Percentiles rank a stretch among this genome's conserved stretches.
These are phyloP conservation scores for Cystobasidium tubakii DNA, from an alignment of 768 basidiomycete genomes.

Conservation along the genomic window DNA sequence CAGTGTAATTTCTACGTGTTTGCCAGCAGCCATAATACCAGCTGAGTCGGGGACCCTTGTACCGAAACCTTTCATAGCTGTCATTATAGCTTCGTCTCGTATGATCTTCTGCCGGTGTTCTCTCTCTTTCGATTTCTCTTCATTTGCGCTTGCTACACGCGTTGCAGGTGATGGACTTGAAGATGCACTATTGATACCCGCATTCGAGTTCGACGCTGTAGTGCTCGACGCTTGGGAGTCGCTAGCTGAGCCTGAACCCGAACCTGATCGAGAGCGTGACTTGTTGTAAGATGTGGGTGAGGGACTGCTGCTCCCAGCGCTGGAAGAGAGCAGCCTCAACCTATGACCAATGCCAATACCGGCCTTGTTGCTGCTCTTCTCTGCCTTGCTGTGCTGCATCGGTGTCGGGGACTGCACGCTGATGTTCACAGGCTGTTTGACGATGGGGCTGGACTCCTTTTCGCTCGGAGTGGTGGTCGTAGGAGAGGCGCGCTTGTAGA, in stretches of 20 bases:
- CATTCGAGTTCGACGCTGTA: background rate
- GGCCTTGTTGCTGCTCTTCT: background rate
- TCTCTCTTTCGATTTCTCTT: background rate
- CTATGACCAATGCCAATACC: background rate
- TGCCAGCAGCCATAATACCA: background rate
- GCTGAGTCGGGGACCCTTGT: background rate
- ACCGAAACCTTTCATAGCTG: slow-evolving; percentile 30
- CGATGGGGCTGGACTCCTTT: background rate
- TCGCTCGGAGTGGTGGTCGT: background rate
- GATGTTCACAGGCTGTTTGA: background rate
- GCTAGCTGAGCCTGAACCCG: background rate
- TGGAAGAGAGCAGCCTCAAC: background rate
- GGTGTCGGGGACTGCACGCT: background rate
- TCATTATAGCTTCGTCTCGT: background rate
- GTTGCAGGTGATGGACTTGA: background rate
- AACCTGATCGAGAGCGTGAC: background rate
- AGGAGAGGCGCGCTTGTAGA: background rate
- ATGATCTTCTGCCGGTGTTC: background rate
- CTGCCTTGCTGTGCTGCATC: background rate
- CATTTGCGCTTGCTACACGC: background rate
- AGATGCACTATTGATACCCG: background rate
- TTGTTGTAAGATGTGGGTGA: background rate
- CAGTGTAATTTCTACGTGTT: background rate
- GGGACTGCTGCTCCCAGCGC: background rate
- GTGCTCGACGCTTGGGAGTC: background rate